phyloP scores from a whole-genome alignment of 1,139 yeast genomes.

The Scheffersomyces segobiensis region DNA sequence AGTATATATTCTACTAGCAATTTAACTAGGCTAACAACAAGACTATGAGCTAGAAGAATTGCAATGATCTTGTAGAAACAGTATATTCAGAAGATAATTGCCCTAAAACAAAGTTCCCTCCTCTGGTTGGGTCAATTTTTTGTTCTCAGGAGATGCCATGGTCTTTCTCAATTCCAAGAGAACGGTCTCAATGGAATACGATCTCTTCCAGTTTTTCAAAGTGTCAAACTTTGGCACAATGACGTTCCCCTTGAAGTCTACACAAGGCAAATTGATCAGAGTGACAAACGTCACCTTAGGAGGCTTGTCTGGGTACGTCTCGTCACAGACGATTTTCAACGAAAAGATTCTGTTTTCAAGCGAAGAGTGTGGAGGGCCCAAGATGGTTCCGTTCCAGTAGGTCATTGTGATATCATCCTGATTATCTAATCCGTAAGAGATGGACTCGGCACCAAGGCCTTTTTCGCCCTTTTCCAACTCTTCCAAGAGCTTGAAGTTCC shows the following conservation, averaged over 20 bases:
- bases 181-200: constrained; percentile 88
- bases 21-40: neutral
- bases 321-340: constrained; percentile 78
- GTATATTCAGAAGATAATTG: neutral
- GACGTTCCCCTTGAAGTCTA: constrained; percentile 70
- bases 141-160: constrained; percentile 83
- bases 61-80: neutral
- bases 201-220: constrained; percentile 81
- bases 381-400: constrained; percentile 91
- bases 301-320: constrained; percentile 83
- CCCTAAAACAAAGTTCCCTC: constrained; percentile 73
- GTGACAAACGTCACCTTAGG: constrained; percentile 80
- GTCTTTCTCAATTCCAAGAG: constrained; percentile 78
- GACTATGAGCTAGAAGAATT: neutral
- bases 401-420: constrained; percentile 91
- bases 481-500: constrained; percentile 90
- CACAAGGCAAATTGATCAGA: constrained; percentile 88
- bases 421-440: constrained; percentile 88
- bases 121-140: constrained; percentile 85
- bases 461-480: constrained; percentile 98
- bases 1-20: neutral
- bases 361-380: constrained; percentile 94
- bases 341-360: constrained; percentile 95
- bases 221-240: constrained; percentile 62
- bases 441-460: constrained; percentile 94